Evolutionary conservation across 306 rosid species (phyloP), one percentile per base, ranked within the genome.

Genomic region (Spatholobus suberectus): DNA sequence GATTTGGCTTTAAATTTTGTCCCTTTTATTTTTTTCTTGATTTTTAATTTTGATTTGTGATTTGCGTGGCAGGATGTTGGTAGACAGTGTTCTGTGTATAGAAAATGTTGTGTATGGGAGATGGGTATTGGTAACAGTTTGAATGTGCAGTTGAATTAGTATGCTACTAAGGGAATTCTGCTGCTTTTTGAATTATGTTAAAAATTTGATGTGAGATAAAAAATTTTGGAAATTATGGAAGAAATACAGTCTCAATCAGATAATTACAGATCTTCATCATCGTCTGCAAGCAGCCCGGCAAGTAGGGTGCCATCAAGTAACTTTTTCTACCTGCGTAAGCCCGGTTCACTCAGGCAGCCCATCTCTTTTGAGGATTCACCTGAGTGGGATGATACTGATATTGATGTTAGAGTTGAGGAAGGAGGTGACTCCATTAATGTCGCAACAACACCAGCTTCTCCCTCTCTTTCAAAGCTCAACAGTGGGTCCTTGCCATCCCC

Each of bases 321-420:
- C 88, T 96, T 94, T 84, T 96, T 94, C 87, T 96, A 96, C 86
- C 86, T 96, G 75, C 97, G 97, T 13, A 96, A 96, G 84, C 97
- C 98, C 5, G 99, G 99, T 72, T 92, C 98, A 5, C 90, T 92
- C 46, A 90, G 97, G 86, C 98, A 96, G 75, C 98, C 99, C 5
- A 96, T 96, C 82, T 96, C 99, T 1, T 96, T 96, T 44, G 99
- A 96, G 87, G 99, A 96, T 87, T 96, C 99, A 44, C 99, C 99
- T 2, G 98, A 94, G 73, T 96, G 99, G 99, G 99, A 89, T 32
- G 99, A 96, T 76, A 94, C 97, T 18, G 95, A 96, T 73, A 17
- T 89, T 13, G 94, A 90, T 67, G 90, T 86, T 63, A 90, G 94
- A 85, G 86, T 91, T 74, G 99, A 94, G 26, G 97, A 92, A 74